phyloP scores from a whole-genome alignment of 805 yeast species.

The Myxozyma melibiosi region DNA sequence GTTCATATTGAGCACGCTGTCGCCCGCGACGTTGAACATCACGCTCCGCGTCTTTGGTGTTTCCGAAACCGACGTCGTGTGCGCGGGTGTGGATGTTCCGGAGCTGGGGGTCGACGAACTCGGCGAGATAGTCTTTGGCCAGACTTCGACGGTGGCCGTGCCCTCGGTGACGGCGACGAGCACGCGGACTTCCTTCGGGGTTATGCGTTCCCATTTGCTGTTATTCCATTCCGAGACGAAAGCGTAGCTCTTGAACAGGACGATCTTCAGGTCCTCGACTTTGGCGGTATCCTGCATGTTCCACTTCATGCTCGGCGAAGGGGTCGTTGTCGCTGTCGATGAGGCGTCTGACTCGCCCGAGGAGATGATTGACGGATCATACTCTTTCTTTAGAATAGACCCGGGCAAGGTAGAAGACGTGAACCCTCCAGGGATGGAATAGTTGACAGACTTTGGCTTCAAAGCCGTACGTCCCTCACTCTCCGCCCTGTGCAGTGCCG shows the following conservation, averaged over 20 bases:
- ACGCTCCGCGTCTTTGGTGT: constrained; percentile 16
- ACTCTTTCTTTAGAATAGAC: constrained; percentile 20
- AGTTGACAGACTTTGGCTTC: constrained; percentile 5
- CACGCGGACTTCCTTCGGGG: constrained; percentile 26
- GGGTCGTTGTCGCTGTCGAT: neutral
- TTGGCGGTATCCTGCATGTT: neutral
- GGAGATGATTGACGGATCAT: constrained; percentile 2
- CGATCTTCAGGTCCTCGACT: constrained; percentile 18
- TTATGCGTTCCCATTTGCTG: constrained; percentile 32
- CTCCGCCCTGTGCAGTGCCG: neutral
- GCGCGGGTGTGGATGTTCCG: neutral
- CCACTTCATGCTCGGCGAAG: neutral
- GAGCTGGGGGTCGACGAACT: neutral
- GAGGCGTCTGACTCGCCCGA: neutral
- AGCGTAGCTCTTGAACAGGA: constrained; percentile 30
- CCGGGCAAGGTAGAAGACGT: constrained; percentile 1
- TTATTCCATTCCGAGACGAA: constrained; percentile 33
- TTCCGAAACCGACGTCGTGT: neutral
- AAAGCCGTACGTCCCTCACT: neutral
- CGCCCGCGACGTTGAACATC: constrained; percentile 19
- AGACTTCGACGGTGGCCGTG: constrained; percentile 30
- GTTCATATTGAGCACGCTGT: constrained; percentile 6
- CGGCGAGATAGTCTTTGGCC: constrained; percentile 23
- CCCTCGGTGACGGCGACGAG: constrained; percentile 24
- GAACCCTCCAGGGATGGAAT: neutral